Evolutionary conservation across 495 filamentous ascomycete genomes (phyloP), one percentile per base, ranked within the genome.

Genomic region (Niebla homalea): DNA sequence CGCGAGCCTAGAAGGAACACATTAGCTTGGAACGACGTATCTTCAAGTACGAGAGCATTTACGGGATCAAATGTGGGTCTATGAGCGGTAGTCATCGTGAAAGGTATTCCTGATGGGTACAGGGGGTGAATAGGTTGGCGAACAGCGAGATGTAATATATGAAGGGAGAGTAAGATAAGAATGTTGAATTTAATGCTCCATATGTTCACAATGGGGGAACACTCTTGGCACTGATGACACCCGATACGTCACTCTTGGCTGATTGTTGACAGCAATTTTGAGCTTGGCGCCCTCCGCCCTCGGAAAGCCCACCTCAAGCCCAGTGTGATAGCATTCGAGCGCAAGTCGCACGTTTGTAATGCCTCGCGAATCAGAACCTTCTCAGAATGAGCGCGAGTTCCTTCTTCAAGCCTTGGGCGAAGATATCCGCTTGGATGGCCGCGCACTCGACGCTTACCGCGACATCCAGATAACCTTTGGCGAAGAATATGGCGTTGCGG

Each of bases 311-410:
- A 32, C 7, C 29, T 32, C 29, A 12, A 7, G 10, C 8, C 29
- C 10, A 32, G 14, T 10, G 10, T 29, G 26, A 29, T 32, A 32
- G 29, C 29, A 32, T 12, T 32, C 14, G 29, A 32, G 29, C 29
- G 5, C 29, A 32, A 32, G 29, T 32, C 7, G 2, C 2, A 2
- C 10, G 29, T 12, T 11, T 11, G 70, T 55, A 46, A 95, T 95
- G 90, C 89, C 90, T 56, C 85, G 84, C 71, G 89, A 94, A 80
- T 78, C 78, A 43, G 82, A 84, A 55, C 83, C 84, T 45, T 87
- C 86, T n/a, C 70, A 78, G 54, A 81, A 82, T 54, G 86, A 93
- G 70, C 81, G 74, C 57, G 71, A 77, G 43, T 93, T 93, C 60
- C 74, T 89, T 44, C 66, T 81, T 46, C 74, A 87, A 64, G 85